Conservation (phyloP, 2,329 filamentous ascomycete species). For the Corynespora cassiicola region DNA sequence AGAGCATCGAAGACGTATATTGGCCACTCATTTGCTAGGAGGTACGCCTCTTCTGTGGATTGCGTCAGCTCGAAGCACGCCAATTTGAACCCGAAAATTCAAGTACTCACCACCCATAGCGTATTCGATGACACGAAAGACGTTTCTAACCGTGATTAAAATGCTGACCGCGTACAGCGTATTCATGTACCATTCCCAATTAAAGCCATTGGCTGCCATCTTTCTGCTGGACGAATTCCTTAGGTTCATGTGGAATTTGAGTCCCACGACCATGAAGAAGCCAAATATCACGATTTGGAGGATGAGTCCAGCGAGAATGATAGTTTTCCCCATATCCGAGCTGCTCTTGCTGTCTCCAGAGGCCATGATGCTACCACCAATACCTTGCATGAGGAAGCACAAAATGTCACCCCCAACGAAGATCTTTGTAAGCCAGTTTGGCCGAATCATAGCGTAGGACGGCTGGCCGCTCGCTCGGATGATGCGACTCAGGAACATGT, state of each 20-base stretch:
- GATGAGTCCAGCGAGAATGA: conserved; percentile 60
- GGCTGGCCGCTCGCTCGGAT: conserved; percentile 44
- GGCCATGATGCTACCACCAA: conserved; percentile 40
- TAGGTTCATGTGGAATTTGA: conserved; percentile 55
- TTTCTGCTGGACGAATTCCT: conserved; percentile 1
- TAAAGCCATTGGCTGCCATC: conserved; percentile 7
- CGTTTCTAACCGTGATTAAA: conserved; percentile 52
- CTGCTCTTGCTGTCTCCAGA: conserved; percentile 16
- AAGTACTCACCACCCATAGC: conserved; percentile 16
- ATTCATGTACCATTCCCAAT: conserved; percentile 35
- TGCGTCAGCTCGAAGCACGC: no score
- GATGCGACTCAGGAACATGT: conserved; percentile 50
- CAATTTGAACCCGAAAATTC: no score
- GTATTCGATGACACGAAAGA: conserved; percentile 56
- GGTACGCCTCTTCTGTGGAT: conserved; percentile 9
- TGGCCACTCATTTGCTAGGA: conserved; percentile 8
- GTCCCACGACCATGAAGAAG: conserved; percentile 57
- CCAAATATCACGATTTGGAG: conserved; percentile 63
- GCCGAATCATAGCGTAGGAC: conserved; percentile 46
- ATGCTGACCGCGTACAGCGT: conserved; percentile 43
- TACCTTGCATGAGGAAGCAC: conserved; percentile 57
- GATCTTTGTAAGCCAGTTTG: conserved; percentile 55
- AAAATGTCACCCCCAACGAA: conserved; percentile 61
- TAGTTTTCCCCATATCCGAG: conserved; percentile 46
- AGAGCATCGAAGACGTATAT: conserved; percentile 13